Conservation (phyloP, 2,329 filamentous ascomycete species). For the Fusarium coicis region DNA sequence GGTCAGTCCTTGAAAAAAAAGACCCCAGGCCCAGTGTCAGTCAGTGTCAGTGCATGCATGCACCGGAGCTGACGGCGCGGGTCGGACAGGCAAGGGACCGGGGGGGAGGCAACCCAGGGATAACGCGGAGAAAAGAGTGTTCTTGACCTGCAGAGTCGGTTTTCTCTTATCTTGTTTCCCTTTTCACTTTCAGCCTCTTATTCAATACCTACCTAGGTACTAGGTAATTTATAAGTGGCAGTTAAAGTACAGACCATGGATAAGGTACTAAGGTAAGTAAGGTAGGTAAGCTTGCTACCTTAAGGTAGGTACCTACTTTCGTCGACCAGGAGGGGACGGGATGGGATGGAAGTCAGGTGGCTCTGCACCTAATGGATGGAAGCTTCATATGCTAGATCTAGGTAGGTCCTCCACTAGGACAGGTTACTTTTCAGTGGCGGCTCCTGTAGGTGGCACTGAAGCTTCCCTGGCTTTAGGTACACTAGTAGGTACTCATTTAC, state of each 20-base stretch:
- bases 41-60: constrained; percentile 33
- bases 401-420: not conserved
- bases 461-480: not conserved
- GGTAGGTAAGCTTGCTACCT: not conserved
- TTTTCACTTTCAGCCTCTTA: not conserved
- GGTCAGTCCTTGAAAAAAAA: constrained; percentile 13
- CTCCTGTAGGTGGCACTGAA: constrained; percentile 9
- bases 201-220: not conserved
- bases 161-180: not conserved
- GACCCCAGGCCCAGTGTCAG: constrained; percentile 20
- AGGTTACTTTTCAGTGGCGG: constrained; percentile 3
- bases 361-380: not conserved
- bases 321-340: not conserved
- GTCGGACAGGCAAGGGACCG: constrained; percentile 38
- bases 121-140: constrained; percentile 7
- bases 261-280: not conserved
- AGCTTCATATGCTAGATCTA: not conserved
- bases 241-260: not conserved
- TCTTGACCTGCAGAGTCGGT: not conserved
- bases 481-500: not conserved
- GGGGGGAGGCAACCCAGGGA: constrained; percentile 14
- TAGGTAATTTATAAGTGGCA: constrained; percentile 5
- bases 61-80: constrained; percentile 39
- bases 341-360: not conserved
- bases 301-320: not conserved